Base-by-base conservation (phyloP, 2,329 filamentous ascomycete genomes). In the Dichotomopilus funicola region DNA sequence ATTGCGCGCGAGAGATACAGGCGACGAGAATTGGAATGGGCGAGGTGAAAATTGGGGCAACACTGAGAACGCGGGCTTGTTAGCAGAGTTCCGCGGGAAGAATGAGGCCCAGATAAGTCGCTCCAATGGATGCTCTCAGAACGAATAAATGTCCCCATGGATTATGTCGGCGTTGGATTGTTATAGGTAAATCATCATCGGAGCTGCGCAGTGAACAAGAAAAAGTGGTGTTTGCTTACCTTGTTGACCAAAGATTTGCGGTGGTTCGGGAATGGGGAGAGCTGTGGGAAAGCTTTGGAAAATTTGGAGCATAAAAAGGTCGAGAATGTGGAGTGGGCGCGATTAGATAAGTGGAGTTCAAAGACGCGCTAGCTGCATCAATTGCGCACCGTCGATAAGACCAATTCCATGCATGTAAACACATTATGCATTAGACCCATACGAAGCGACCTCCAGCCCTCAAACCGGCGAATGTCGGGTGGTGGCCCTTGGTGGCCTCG, bases 161-260 rank as follows among this genome's bases (percentile, higher is more conserved):
- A 65, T 66, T 74, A 70, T 27, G 79, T 83, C 78, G 77, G 79
- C 77, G 72, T 82, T 83, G 80, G 80, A 83, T 82, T 82, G 47
- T 33, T 49, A 81, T 82, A 78, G 70, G 71, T 69, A 70, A 67
- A 67, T 77, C 74, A 71, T 78, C 74, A 75, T 63, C 62, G 72
- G 68, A 73, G 69, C 56, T 50, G 45, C 48, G 43, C 10, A 53
- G 34, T 27, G 35, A 54, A 50, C 49, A 41, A 41, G 7, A 41
- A 54, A 8, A 38, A 34, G 44, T 27, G 46, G 33, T 57, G 42
- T 37, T 47, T 53, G 53, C 66, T 61, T 65, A 68, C 66, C 66
- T 68, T 66, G 63, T 58, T 42, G 58, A 53, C 45, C 43, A 51
- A 50, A 38, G 54, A 48, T 51, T 56, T 45, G 43, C 13, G 50